Evolutionary conservation across 768 basidiomycete genomes (phyloP).

Genomic region (Tricholoma flavovirens): DNA sequence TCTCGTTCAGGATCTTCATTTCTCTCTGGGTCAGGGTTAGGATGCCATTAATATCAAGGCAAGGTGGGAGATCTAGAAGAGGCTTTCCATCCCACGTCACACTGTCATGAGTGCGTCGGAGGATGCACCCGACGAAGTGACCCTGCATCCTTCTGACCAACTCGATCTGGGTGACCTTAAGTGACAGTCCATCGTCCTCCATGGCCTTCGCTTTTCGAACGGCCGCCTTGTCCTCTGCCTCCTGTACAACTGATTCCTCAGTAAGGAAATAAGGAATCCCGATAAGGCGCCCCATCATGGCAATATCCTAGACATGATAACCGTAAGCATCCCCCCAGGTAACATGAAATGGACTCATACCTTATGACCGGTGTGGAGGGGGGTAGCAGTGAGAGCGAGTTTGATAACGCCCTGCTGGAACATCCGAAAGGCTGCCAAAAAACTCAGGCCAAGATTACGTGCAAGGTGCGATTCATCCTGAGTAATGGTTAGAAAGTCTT

Average conservation of each 20-base stretch:
- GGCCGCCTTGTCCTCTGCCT: slow-evolving; percentile 11
- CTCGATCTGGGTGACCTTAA: not conserved
- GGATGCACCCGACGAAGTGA: slow-evolving; percentile 13
- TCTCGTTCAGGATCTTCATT: slow-evolving; percentile 10
- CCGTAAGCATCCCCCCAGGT: too few relatives aligned
- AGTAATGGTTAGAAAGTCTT: slow-evolving; percentile 9
- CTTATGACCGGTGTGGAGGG: slow-evolving; percentile 18
- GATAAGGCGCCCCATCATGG: slow-evolving; percentile 22
- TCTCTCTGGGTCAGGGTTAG: slow-evolving; percentile 16
- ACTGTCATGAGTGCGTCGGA: slow-evolving; percentile 18
- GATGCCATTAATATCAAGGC: not conserved
- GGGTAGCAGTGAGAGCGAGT: slow-evolving; percentile 18
- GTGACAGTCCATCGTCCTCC: not conserved
- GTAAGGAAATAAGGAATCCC: slow-evolving; percentile 22
- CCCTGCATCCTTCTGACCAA: slow-evolving; percentile 9
- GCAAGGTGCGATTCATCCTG: slow-evolving; percentile 21
- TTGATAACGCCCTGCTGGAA: slow-evolving; percentile 5
- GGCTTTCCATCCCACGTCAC: slow-evolving; percentile 5
- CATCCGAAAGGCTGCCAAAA: slow-evolving; percentile 9
- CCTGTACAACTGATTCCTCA: slow-evolving; percentile 12
- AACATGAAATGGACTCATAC: slow-evolving; percentile 6
- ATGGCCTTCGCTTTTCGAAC: slow-evolving; percentile 12
- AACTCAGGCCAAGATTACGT: slow-evolving; percentile 11
- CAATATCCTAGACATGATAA: slow-evolving; percentile 17
- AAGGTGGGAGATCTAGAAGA: slow-evolving; percentile 5